Evolutionary conservation across 2,329 filamentous ascomycete genomes (phyloP).

Genomic region (Albophoma yamanashiensis): DNA sequence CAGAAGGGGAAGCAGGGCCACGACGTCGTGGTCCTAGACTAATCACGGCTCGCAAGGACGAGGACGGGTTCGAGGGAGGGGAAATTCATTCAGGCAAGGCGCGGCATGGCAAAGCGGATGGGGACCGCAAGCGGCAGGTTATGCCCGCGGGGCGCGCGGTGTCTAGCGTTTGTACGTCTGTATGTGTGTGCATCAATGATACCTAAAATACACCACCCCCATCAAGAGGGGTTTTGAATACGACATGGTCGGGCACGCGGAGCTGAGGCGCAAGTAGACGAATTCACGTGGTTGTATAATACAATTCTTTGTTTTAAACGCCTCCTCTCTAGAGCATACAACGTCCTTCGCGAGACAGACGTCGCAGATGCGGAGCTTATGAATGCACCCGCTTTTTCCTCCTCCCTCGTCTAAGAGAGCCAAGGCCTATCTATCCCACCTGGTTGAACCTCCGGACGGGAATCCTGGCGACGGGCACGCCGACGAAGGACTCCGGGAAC

Average conservation of each 20-base stretch:
- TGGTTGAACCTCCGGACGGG: slow-evolving; percentile 13
- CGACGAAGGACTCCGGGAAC: slow-evolving; percentile 11
- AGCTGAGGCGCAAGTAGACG: neutral
- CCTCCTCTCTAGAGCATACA: neutral
- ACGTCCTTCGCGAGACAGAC: neutral
- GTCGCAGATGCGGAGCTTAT: neutral
- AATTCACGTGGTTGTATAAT: neutral
- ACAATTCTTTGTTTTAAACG: neutral
- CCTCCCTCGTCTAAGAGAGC: neutral
- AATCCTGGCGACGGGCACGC: slow-evolving; percentile 13
- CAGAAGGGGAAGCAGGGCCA: neutral
- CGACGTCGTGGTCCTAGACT: slow-evolving; percentile 8
- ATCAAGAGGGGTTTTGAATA: neutral
- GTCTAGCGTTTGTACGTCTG: neutral
- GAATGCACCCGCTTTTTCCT: neutral
- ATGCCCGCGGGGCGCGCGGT: neutral
- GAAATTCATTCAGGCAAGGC: neutral
- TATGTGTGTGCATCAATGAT: slow-evolving; percentile 13
- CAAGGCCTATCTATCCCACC: neutral
- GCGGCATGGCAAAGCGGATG: neutral
- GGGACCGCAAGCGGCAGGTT: neutral
- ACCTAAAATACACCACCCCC: slow-evolving; percentile 12
- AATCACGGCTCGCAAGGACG: neutral
- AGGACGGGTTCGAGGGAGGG: neutral
- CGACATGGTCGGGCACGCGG: neutral